Evolutionary conservation across 1,139 yeast species (phyloP).

Genomic region (Schwanniomyces etchellsii): DNA sequence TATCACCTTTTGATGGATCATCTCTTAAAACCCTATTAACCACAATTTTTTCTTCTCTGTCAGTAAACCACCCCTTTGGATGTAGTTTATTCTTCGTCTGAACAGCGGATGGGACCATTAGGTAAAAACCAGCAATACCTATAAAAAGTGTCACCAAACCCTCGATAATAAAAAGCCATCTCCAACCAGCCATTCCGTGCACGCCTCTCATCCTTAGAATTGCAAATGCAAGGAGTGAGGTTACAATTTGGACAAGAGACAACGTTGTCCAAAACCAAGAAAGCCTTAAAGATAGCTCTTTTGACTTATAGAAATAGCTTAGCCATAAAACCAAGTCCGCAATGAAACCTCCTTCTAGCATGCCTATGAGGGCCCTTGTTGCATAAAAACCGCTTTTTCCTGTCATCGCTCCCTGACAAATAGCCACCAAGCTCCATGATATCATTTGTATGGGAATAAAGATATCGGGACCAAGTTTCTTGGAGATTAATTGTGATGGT

Average conservation of each 20-base stretch:
- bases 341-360: constrained; percentile 53
- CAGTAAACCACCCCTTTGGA: constrained; percentile 59
- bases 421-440: constrained; percentile 47
- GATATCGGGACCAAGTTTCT: constrained; percentile 46
- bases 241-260: constrained; percentile 32
- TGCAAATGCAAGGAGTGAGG: constrained; percentile 42
- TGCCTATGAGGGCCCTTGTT: constrained; percentile 43
- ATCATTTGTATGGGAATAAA: constrained; percentile 51
- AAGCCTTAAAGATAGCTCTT: constrained; percentile 44
- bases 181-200: constrained; percentile 48
- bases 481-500: constrained; percentile 51
- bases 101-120: constrained; percentile 57
- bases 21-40: constrained; percentile 61
- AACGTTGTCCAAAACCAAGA: constrained; percentile 47
- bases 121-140: constrained; percentile 47
- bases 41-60: constrained; percentile 55
- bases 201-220: constrained; percentile 37
- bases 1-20: constrained; percentile 66
- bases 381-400: constrained; percentile 29
- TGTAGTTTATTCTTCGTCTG: constrained; percentile 50
- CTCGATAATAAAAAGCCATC: constrained; percentile 61
- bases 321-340: constrained; percentile 52
- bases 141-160: constrained; percentile 52
- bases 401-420: constrained; percentile 37
- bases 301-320: constrained; percentile 49